Conservation (phyloP, 2,329 filamentous ascomycete genomes). For the Exophiala mesophila region DNA sequence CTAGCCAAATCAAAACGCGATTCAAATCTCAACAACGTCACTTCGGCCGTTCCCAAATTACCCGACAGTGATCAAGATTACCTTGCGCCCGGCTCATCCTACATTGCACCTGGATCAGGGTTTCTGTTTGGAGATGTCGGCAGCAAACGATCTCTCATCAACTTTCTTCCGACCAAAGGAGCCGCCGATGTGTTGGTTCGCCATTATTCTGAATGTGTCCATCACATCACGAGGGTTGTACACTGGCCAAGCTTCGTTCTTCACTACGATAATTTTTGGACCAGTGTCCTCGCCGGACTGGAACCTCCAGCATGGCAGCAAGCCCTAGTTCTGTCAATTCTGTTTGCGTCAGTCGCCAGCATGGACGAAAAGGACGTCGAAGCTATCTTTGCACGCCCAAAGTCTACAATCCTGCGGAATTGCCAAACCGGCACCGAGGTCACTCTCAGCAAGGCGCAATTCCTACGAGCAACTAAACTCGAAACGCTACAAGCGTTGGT, state of each 20-base stretch:
- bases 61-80: conserved; percentile 38
- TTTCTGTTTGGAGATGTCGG: conserved; percentile 59
- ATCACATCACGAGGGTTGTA: conserved; percentile 62
- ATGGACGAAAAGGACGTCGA: conserved; percentile 53
- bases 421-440: conserved; percentile 64
- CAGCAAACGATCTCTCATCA: conserved; percentile 49
- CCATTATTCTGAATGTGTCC: conserved; percentile 65
- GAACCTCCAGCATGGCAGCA: conserved; percentile 63
- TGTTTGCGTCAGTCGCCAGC: conserved; percentile 66
- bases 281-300: conserved; percentile 52
- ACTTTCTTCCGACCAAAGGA: conserved; percentile 56
- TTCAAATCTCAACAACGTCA: neutral
- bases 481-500: conserved; percentile 72
- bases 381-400: conserved; percentile 52
- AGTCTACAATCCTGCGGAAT: conserved; percentile 55
- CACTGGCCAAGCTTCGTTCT: conserved; percentile 64
- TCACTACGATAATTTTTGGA: conserved; percentile 63
- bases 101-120: conserved; percentile 62
- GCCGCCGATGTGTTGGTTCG: conserved; percentile 59
- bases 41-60: conserved; percentile 7
- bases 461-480: conserved; percentile 65
- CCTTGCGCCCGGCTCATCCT: conserved; percentile 60
- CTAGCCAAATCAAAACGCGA: neutral
- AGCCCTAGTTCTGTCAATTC: conserved; percentile 62
- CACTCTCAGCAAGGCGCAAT: conserved; percentile 63